phyloP scores from a whole-genome alignment of 108 stramenopile species.

The Bacterosira constricta region DNA sequence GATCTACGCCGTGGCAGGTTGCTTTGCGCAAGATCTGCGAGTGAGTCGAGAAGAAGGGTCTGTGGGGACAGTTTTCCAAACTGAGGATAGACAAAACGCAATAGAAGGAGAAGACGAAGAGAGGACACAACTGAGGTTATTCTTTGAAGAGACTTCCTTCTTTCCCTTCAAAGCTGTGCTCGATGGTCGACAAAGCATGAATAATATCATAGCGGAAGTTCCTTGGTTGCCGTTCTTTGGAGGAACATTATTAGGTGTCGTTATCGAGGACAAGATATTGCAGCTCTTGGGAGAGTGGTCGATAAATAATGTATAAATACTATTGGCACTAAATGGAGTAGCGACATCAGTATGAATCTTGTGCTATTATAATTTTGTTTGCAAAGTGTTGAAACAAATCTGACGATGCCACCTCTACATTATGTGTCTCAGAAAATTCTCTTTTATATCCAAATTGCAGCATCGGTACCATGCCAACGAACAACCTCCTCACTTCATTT shows the following conservation, averaged over 20 bases:
- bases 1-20: slow-evolving; percentile 56
- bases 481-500: no score
- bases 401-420: no score
- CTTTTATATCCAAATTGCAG: no score
- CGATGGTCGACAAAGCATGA: slow-evolving; percentile 48
- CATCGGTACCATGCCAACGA: no score
- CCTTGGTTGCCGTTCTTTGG: slow-evolving; percentile 39
- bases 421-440: no score
- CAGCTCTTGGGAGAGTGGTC: slow-evolving; percentile 20
- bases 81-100: not conserved
- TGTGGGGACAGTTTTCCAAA: slow-evolving; percentile 57
- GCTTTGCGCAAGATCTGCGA: slow-evolving; percentile 60
- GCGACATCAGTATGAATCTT: no score
- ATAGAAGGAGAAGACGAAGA: slow-evolving; percentile 13
- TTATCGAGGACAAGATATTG: slow-evolving; percentile 15
- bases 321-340: no score
- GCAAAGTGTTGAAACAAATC: no score
- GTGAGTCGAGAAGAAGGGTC: slow-evolving; percentile 63
- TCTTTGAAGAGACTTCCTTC: slow-evolving; percentile 60
- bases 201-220: slow-evolving; percentile 33
- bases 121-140: slow-evolving; percentile 17
- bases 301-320: no score
- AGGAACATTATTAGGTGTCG: slow-evolving; percentile 14
- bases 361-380: no score
- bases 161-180: slow-evolving; percentile 55